These are phyloP conservation scores for Apostasia shenzhenica DNA, from an alignment of 106 monocot species.

Conservation along the genomic window DNA sequence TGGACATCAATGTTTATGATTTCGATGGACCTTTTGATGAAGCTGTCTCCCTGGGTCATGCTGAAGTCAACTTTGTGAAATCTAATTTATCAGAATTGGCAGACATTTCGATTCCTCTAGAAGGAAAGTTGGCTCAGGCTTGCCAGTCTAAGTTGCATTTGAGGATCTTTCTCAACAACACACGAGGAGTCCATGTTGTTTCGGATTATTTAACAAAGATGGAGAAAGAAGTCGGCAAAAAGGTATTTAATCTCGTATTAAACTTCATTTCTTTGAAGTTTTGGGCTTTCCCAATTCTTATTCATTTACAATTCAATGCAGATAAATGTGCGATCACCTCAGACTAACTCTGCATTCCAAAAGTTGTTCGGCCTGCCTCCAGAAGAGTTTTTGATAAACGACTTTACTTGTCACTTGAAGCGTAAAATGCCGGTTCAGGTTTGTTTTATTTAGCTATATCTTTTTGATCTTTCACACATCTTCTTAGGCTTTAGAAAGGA, in stretches of 20 bases:
- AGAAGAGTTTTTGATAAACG: conserved; percentile 94
- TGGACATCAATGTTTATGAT: conserved; percentile 72
- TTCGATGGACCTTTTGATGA: conserved; percentile 97
- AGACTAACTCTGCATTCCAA: conserved; percentile 81
- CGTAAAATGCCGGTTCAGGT: conserved; percentile 92
- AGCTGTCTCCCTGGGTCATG: conserved; percentile 71
- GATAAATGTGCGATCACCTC: conserved; percentile 88
- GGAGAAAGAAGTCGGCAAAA: conserved; percentile 95
- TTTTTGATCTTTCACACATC: not conserved
- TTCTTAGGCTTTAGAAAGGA: not conserved
- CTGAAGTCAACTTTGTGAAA: conserved; percentile 87
- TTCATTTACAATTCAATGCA: conserved; percentile 14
- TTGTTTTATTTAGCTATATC: not conserved
- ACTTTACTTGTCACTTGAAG: conserved; percentile 95
- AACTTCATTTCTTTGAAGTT: not conserved
- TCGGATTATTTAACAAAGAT: conserved; percentile 73
- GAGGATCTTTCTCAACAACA: conserved; percentile 74
- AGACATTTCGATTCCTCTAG: conserved; percentile 77
- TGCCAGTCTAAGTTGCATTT: conserved; percentile 80
- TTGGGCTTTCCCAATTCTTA: not conserved
- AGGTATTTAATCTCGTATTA: conserved; percentile 27
- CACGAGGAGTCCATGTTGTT: conserved; percentile 62
- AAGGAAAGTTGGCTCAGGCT: conserved; percentile 86
- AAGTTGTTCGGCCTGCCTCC: conserved; percentile 74
- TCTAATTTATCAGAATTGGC: conserved; percentile 68